phyloP scores from a whole-genome alignment of 495 filamentous ascomycete species.

The Hyaloscypha hepaticicola region DNA sequence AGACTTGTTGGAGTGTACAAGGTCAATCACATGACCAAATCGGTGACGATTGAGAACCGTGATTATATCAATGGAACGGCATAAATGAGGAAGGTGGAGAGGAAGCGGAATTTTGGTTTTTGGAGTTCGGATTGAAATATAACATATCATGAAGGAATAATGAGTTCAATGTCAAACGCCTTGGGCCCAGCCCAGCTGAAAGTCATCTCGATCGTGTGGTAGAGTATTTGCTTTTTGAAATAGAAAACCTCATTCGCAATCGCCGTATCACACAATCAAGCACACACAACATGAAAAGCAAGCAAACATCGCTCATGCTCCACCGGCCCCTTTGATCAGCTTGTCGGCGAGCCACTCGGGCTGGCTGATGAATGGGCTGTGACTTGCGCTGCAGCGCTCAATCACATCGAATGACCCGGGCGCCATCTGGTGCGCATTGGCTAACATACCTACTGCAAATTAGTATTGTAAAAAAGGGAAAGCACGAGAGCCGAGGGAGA shows the following conservation, averaged over 20 bases:
- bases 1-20: slow-evolving; percentile 96
- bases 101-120: slow-evolving; percentile 9
- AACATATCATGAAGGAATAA: slow-evolving; percentile 24
- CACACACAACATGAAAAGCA: neutral
- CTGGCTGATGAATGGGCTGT: slow-evolving; percentile 37
- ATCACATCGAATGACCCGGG: slow-evolving; percentile 27
- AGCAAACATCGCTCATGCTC: slow-evolving; percentile 4
- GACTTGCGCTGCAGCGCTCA: slow-evolving; percentile 33
- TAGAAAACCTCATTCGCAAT: neutral
- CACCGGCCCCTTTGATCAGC: slow-evolving; percentile 20
- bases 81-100: slow-evolving; percentile 1
- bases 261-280: neutral
- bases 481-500: too few species aligned
- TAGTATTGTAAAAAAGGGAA: too few species aligned
- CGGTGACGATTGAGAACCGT: slow-evolving; percentile 89
- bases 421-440: slow-evolving; percentile 1
- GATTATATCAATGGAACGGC: slow-evolving; percentile 63
- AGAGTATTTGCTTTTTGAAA: slow-evolving; percentile 3
- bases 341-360: slow-evolving; percentile 31
- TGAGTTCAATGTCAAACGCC: slow-evolving; percentile 6
- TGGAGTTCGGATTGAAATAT: slow-evolving; percentile 21
- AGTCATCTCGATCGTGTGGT: slow-evolving; percentile 5
- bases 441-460: too few species aligned
- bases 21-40: slow-evolving; percentile 99
- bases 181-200: neutral